These are phyloP conservation scores for Gossypium schwendimanii DNA, from an alignment of 441 rosid genomes.

Conservation along the genomic window DNA sequence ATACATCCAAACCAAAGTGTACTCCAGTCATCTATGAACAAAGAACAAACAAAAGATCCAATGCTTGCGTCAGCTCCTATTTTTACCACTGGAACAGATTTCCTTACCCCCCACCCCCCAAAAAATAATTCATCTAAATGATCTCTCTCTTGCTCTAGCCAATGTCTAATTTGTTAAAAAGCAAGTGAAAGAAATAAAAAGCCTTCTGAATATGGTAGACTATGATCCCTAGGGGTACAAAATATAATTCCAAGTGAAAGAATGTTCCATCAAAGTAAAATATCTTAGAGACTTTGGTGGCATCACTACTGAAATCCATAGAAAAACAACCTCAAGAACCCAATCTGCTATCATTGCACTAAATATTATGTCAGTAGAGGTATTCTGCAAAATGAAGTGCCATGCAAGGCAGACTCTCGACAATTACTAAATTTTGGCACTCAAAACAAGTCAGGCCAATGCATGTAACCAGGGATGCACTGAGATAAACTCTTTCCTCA, in stretches of 20 bases:
- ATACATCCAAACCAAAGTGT: background rate
- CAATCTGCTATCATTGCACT: background rate
- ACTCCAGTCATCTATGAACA: background rate
- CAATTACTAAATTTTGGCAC: background rate
- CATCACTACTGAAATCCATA: background rate
- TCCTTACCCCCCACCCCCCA: background rate
- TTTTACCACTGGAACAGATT: slow-evolving; percentile 1
- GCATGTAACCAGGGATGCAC: background rate
- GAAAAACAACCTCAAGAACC: background rate
- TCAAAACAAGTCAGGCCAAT: background rate
- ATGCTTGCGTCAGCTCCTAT: background rate
- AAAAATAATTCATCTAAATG: background rate
- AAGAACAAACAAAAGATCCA: background rate
- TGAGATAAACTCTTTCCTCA: background rate
- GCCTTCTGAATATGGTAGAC: background rate
- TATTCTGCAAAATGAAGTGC: background rate
- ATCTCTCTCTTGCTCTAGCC: background rate
- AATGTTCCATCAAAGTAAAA: background rate
- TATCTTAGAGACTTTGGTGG: background rate
- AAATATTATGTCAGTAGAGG: background rate
- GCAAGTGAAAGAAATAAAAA: background rate
- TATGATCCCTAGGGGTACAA: background rate
- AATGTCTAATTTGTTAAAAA: background rate
- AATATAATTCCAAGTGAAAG: background rate
- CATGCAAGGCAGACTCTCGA: background rate